Evolutionary conservation across 805 yeast genomes (phyloP).

Genomic region (Candida corydali): DNA sequence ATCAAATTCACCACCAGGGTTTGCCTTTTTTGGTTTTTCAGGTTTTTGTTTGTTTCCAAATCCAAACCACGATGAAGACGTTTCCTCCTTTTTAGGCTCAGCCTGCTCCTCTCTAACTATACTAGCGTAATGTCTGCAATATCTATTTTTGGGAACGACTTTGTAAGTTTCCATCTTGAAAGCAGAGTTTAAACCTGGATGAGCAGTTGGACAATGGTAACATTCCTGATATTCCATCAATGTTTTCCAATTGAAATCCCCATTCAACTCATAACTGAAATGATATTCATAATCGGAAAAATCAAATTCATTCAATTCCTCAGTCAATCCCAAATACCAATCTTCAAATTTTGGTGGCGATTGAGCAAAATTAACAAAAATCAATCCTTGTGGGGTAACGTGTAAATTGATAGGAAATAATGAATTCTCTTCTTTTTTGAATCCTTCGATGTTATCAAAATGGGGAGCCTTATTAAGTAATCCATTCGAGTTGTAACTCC

Average conservation of each 20-base stretch:
- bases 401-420: conserved; percentile 53
- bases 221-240: conserved; percentile 67
- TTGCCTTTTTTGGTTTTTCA: conserved; percentile 27
- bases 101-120: conserved; percentile 36
- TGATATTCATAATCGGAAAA: conserved; percentile 59
- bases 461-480: conserved; percentile 58
- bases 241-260: conserved; percentile 64
- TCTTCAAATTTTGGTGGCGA: conserved; percentile 48
- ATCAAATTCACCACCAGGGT: conserved; percentile 59
- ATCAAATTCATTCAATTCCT: conserved; percentile 52
- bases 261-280: conserved; percentile 61
- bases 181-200: conserved; percentile 54
- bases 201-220: conserved; percentile 67
- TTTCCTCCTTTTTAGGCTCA: conserved; percentile 23
- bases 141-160: conserved; percentile 55
- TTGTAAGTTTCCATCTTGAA: conserved; percentile 63
- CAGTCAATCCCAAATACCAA: conserved; percentile 48
- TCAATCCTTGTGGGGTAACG: conserved; percentile 52
- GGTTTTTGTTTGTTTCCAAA: conserved; percentile 29
- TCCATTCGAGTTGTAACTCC: conserved; percentile 64
- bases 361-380: conserved; percentile 49
- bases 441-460: conserved; percentile 56
- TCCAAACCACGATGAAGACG: conserved; percentile 52
- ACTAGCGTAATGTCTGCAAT: conserved; percentile 60
- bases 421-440: conserved; percentile 51